These are phyloP conservation scores for Fragilaria radians DNA, from an alignment of 108 stramenopile species.

Conservation along the genomic window DNA sequence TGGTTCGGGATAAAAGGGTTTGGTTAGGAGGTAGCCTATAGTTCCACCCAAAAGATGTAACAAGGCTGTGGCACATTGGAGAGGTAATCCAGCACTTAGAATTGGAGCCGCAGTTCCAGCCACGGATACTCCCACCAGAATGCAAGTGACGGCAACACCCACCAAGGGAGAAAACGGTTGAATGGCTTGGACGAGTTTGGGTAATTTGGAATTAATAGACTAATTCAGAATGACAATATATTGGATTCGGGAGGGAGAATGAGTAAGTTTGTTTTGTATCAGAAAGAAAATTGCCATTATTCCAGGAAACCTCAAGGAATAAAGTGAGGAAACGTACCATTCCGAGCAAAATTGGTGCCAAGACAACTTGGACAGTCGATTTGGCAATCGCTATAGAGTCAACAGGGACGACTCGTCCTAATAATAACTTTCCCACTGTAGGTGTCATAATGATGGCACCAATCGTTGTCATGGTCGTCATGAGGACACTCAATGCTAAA, in stretches of 20 bases:
- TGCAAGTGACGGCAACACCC: slow-evolving; percentile 92
- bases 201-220: too few species aligned
- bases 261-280: too few species aligned
- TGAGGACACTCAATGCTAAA: slow-evolving; percentile 93
- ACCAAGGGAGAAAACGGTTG: slow-evolving; percentile 93
- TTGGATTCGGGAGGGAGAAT: too few species aligned
- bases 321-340: too few species aligned
- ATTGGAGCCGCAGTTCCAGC: slow-evolving; percentile 89
- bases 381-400: slow-evolving; percentile 93
- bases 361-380: slow-evolving; percentile 94
- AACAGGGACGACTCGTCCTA: slow-evolving; percentile 94
- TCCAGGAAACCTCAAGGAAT: too few species aligned
- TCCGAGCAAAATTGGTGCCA: slow-evolving; percentile 93
- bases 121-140: slow-evolving; percentile 93
- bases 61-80: slow-evolving; percentile 76
- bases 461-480: slow-evolving; percentile 97
- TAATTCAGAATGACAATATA: too few species aligned
- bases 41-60: slow-evolving; percentile 93
- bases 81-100: slow-evolving; percentile 66
- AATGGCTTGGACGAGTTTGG: slow-evolving; percentile 81
- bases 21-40: slow-evolving; percentile 84
- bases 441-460: slow-evolving; percentile 98
- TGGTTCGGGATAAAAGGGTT: slow-evolving; percentile 86
- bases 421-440: slow-evolving; percentile 86
- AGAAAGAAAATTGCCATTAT: too few species aligned